Evolutionary conservation across 768 basidiomycete species (phyloP), one percentile per base, ranked within the genome.

Genomic region (Pisolithus tinctorius): DNA sequence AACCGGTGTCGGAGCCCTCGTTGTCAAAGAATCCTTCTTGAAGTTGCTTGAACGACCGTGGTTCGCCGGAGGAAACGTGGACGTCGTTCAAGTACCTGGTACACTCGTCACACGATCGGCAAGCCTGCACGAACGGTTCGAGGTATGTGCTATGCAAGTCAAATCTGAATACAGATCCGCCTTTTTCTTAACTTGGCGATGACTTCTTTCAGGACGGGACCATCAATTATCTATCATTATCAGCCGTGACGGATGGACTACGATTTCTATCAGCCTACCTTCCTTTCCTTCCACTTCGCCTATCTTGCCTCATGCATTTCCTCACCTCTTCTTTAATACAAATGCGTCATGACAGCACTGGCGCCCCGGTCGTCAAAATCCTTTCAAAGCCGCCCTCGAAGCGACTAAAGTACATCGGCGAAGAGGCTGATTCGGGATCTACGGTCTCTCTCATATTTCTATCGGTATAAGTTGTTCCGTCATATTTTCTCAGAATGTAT

Each of bases 51-150:
- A 80, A 49, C 78, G 87, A 7, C 88, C 87, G 0, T 93, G 89
- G 89, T 91, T 91, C 63, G 80, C 88, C 2, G 89, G 89, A 29
- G 88, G 88, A 2, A 88, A 82, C 0, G 88, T 91, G 20, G 81
- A 88, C 55, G 76, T 91, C 20, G 89, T 90, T 0, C 89, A 90
- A 63, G 89, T 88, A 4, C 88, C 89, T 9, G 89, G 88, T 2
- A 74, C 61, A 10, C 71, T 87, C 8, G 75, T 87, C 1, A 89
- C 85, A 6, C 73, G 80, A 50, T 71, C 83, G 2, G 62, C 67
- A 14, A 75, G 80, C 49, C 65, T 75, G 26, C 79, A 87, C 53
- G 88, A 89, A 60, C 84, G 80, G 55, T 90, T 91, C 51, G 89
- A 92, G 79, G 88, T 88, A 52, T 46, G 72, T 34, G 5, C 34